These are phyloP conservation scores for Aspergillus sp. DNA, from an alignment of 2,329 filamentous ascomycete genomes.

Conservation along the genomic window DNA sequence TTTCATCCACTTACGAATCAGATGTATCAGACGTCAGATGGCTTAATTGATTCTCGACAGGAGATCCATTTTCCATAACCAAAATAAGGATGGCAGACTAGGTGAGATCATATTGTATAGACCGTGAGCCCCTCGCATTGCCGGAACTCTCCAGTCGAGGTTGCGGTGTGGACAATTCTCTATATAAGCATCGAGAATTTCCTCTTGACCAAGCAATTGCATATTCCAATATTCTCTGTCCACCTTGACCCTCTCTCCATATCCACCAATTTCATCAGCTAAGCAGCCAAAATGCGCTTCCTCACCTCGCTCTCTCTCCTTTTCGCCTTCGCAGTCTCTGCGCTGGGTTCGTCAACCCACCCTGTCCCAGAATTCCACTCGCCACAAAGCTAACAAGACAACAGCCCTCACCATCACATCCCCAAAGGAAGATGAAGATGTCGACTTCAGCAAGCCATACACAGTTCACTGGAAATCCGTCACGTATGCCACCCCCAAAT, in stretches of 20 bases:
- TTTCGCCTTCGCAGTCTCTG: conserved; percentile 29
- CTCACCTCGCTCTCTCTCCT: conserved; percentile 22
- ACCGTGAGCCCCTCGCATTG: conserved; percentile 6
- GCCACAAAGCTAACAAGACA: not conserved
- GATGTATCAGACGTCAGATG: conserved; percentile 3
- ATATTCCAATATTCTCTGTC: not conserved
- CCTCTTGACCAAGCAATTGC: not conserved
- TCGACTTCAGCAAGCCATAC: conserved; percentile 39
- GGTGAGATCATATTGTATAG: conserved; percentile 2
- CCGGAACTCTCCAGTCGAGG: not conserved
- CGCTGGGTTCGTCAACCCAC: conserved; percentile 24
- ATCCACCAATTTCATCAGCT: conserved; percentile 1
- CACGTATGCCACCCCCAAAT: conserved; percentile 21
- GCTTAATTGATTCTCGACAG: not conserved
- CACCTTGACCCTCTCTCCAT: not conserved
- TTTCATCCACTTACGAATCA: not conserved
- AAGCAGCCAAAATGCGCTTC: conserved; percentile 28
- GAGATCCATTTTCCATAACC: no score
- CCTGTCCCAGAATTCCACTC: not conserved
- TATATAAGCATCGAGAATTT: conserved; percentile 6
- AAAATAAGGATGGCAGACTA: not conserved
- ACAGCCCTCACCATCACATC: conserved; percentile 35
- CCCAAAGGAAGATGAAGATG: conserved; percentile 27
- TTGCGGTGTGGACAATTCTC: conserved; percentile 4
- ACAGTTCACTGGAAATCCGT: conserved; percentile 43